Evolutionary conservation across 176 grass and related monocot genomes (phyloP).

Genomic region (Secale cereale): DNA sequence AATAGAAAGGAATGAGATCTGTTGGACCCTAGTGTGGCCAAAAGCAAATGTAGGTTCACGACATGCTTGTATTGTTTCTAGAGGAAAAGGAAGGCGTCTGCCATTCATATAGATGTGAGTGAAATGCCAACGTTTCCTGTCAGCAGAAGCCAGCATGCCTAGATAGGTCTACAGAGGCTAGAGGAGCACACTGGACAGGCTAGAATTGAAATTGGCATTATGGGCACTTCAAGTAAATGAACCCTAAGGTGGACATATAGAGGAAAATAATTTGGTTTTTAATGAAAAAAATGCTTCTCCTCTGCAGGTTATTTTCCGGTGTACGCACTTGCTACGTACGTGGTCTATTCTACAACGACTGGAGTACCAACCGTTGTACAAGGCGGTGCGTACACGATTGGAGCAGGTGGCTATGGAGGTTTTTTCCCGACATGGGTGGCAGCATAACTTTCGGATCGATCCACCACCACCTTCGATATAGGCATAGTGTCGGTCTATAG

Average conservation of each 20-base stretch:
- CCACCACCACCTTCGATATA: too few species aligned
- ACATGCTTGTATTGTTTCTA: neutral
- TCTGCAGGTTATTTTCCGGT: too few species aligned
- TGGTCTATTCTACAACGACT: too few species aligned
- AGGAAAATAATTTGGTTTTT: too few species aligned
- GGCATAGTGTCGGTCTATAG: too few species aligned
- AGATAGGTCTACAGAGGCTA: neutral
- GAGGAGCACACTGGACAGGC: neutral
- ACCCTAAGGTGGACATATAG: neutral
- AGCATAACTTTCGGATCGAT: too few species aligned
- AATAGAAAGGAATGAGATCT: slow-evolving; percentile 11
- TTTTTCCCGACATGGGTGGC: too few species aligned
- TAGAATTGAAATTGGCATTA: neutral
- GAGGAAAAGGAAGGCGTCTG: neutral
- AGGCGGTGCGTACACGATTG: too few species aligned
- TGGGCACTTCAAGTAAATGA: neutral
- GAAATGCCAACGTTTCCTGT: neutral
- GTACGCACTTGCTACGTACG: too few species aligned
- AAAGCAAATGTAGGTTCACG: neutral
- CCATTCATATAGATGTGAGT: neutral
- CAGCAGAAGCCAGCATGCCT: neutral
- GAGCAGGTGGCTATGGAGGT: too few species aligned
- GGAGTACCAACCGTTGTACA: too few species aligned
- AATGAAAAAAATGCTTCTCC: too few species aligned
- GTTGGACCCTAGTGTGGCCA: neutral